Base-by-base conservation (phyloP, 371 early-diverging fungal species). In the Saksenaea oblongispora region DNA sequence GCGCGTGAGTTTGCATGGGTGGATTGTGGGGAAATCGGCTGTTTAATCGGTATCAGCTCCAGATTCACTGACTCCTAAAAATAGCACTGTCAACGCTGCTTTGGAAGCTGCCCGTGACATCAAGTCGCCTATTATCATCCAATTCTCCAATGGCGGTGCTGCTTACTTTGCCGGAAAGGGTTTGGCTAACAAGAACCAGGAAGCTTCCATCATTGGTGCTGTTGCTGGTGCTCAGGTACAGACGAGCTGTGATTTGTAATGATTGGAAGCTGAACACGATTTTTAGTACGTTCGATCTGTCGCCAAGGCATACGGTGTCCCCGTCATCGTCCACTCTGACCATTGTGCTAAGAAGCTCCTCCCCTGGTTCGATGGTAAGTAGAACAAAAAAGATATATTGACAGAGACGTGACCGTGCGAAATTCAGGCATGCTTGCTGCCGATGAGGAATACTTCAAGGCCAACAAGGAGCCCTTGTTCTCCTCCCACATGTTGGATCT, bases 401-500 rank as follows among this genome's bases (percentile, higher is more conserved):
- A 22, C 31, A 55, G 41, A 37, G 15, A 41, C 15, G 14, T 54
- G 18, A 58, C 35, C 54, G 28, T 9, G 22, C 15, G 15, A 4
- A 13, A 22, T 58, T 37, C 41, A 67, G 68, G 70, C 47, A 95
- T 95, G 95, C 84, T 95, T 63, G 87, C 75, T 53, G 95, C 95
- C 62, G 95, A 95, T 76, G 95, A 95, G 74, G 88, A 83, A 61
- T 93, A 95, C 91, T 95, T 88, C 82, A 90, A 89, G 82, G 78
- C 83, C 69, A 90, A 94, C 76, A 90, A 90, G 70, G 95, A 93
- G 82, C 93, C 95, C 51, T 89, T 95, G 69, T 95, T 93, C 89
- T 93, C 93, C n/a, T 94, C 95, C 70, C 96, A 95, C 87, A 95
- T 95, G 96, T 87, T 95, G 66, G 96, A 95, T 83, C 89, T 95